Evolutionary conservation across 1,139 yeast genomes (phyloP), one percentile per base, ranked within the genome.

Genomic region (Saccharomycopsis hybrid): DNA sequence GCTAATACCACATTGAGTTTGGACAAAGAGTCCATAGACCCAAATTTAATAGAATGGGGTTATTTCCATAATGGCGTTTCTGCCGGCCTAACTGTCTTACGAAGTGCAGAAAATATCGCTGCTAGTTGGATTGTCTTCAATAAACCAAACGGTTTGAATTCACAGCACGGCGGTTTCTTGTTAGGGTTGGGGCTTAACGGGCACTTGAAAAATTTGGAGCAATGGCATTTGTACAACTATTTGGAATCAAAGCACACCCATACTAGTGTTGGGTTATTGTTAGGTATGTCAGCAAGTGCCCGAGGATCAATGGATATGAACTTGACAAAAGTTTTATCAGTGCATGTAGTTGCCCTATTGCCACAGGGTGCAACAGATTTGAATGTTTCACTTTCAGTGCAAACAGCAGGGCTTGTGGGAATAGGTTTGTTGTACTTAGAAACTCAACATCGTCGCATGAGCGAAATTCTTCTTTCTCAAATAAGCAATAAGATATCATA

Each of bases 221-320:
- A 92, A 62, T 94, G 98, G 97, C 97, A 90, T 62, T 85, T 94
- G 32, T 94, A 89, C 65, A 90, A 92, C 60, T 90, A 89, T 57
- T 68, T 94, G 48, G 96, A 96, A 0, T 95, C 96, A 0, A 90
- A 94, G 59, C 92, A 87, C 61, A 79, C 85, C 1, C 76, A 78
- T 47, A 87, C 96, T 0, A 86, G 96, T 64, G 82, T 89, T 40
- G 97, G 97, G 0, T 69, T 92, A 43, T 69, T 94, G 35, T 69
- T 94, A 31, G 99, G 99, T 2, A 84, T 92, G 89, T 82, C 97
- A 11, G 96, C 97, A 0, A 87, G 96, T 65, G 71, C 82, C 56
- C 72, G 75, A 57, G 92, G 97, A 0, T 71, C 94, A 0, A 85
- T 85, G 89, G 92, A 92, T 68, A 73, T 82, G 46, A 89, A 88